Evolutionary conservation across 192 early-diverging fungal species (phyloP).

Genomic region (Coemansia sp.): DNA sequence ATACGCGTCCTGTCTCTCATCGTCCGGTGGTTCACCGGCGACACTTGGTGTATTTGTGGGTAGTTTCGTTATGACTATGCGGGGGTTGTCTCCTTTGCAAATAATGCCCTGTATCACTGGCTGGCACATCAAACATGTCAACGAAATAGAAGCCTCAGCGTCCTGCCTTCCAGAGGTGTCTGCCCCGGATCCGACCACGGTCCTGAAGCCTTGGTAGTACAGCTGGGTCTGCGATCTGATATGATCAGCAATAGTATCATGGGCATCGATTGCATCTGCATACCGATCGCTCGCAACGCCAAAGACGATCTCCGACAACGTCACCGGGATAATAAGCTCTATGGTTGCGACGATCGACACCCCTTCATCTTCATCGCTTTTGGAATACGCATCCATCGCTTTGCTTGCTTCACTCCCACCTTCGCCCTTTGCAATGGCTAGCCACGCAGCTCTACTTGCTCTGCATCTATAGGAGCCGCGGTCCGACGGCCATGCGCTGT

Average conservation of each 20-base stretch:
- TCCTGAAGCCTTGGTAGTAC: conserved; percentile 15
- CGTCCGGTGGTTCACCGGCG: neutral
- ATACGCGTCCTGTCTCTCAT: neutral
- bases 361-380: neutral
- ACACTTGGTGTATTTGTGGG: neutral
- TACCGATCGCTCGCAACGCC: conserved; percentile 39
- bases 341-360: conserved; percentile 9
- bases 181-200: neutral
- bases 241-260: conserved; percentile 21
- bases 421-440: conserved; percentile 7
- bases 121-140: conserved; percentile 54
- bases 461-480: conserved; percentile 12
- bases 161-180: neutral
- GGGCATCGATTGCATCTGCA: conserved; percentile 21
- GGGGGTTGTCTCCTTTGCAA: conserved; percentile 2
- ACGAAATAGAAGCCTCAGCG: neutral
- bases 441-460: conserved; percentile 12
- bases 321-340: conserved; percentile 32
- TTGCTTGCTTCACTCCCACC: neutral
- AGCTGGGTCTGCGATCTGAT: conserved; percentile 10
- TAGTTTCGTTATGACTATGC: conserved; percentile 35
- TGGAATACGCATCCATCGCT: neutral
- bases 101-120: conserved; percentile 41
- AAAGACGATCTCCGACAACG: conserved; percentile 42
- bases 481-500: neutral